Percentiles rank a stretch among this genome's conserved stretches.
Evolutionary conservation across 1,139 yeast genomes (phyloP).

Genomic region (Scheffersomyces parashehatae): DNA sequence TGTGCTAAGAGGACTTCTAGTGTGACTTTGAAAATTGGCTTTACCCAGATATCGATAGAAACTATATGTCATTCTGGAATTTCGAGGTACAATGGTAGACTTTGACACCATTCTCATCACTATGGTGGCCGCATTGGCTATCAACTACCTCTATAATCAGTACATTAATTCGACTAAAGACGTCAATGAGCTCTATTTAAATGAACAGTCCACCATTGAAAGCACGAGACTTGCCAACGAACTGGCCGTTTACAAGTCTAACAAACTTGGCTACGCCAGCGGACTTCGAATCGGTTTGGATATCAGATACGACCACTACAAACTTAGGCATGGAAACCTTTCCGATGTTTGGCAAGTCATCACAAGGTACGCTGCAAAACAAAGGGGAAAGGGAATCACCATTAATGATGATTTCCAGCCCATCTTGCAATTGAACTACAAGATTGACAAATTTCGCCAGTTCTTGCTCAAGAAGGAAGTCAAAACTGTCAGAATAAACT

Average conservation of each 20-base stretch:
- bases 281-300: slow-evolving; percentile 68
- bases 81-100: slow-evolving; percentile 6
- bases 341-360: slow-evolving; percentile 63
- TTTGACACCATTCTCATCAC: slow-evolving; percentile 15
- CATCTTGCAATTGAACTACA: slow-evolving; percentile 27
- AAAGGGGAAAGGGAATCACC: slow-evolving; percentile 11
- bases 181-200: slow-evolving; percentile 56
- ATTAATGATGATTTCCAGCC: slow-evolving; percentile 18
- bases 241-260: slow-evolving; percentile 66
- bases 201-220: slow-evolving; percentile 58
- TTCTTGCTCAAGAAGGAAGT: slow-evolving; percentile 14
- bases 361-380: slow-evolving; percentile 16
- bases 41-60: too few species aligned
- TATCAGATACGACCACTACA: slow-evolving; percentile 59
- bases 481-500: slow-evolving; percentile 18
- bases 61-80: too few species aligned
- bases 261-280: slow-evolving; percentile 60
- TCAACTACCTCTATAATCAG: slow-evolving; percentile 22
- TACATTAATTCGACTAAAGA: slow-evolving; percentile 41
- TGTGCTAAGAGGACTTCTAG: too few species aligned
- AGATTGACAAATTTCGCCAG: slow-evolving; percentile 17
- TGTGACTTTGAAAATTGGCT: too few species aligned
- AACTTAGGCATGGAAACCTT: slow-evolving; percentile 65
- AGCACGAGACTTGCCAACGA: slow-evolving; percentile 58
- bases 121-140: slow-evolving; percentile 16